phyloP scores from a whole-genome alignment of 2,329 filamentous ascomycete genomes.

The Aspergillus melleus region DNA sequence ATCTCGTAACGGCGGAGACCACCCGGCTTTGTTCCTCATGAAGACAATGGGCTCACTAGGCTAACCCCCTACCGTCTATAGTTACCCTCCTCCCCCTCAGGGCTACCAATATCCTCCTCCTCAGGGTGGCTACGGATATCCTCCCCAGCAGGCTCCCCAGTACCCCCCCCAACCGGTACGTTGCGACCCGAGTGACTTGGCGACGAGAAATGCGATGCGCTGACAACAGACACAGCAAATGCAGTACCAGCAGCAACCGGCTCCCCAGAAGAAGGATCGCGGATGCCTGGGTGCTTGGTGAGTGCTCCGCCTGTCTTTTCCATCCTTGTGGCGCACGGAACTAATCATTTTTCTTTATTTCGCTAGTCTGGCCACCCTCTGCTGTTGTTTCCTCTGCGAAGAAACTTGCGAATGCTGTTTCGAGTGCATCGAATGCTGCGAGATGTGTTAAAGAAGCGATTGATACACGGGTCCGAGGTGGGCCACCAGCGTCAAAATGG shows the following conservation, averaged over 20 bases:
- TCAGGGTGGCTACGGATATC: slow-evolving; percentile 16
- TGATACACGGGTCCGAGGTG: neutral
- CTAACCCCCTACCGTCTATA: slow-evolving; percentile 7
- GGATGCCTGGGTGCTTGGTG: slow-evolving; percentile 56
- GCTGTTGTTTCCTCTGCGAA: slow-evolving; percentile 65
- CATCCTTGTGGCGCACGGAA: slow-evolving; percentile 9
- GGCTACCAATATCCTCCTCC: too few relatives aligned
- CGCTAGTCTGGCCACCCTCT: slow-evolving; percentile 54
- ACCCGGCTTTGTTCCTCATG: neutral
- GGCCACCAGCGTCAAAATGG: slow-evolving; percentile 10
- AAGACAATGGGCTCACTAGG: neutral
- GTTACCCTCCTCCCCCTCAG: slow-evolving; percentile 30
- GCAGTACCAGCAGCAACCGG: slow-evolving; percentile 53
- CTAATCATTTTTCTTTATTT: neutral
- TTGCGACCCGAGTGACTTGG: neutral
- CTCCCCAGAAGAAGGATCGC: slow-evolving; percentile 49
- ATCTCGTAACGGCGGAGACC: neutral
- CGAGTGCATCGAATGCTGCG: slow-evolving; percentile 59
- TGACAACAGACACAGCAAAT: slow-evolving; percentile 30
- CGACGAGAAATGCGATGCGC: neutral
- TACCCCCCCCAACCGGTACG: slow-evolving; percentile 32
- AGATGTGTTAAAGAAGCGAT: slow-evolving; percentile 33
- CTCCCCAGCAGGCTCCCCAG: slow-evolving; percentile 11
- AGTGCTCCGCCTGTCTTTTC: slow-evolving; percentile 16
- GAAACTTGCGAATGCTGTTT: slow-evolving; percentile 64